phyloP scores from a whole-genome alignment of 2,329 filamentous ascomycete genomes.

The Neofusicoccum cordaticola region DNA sequence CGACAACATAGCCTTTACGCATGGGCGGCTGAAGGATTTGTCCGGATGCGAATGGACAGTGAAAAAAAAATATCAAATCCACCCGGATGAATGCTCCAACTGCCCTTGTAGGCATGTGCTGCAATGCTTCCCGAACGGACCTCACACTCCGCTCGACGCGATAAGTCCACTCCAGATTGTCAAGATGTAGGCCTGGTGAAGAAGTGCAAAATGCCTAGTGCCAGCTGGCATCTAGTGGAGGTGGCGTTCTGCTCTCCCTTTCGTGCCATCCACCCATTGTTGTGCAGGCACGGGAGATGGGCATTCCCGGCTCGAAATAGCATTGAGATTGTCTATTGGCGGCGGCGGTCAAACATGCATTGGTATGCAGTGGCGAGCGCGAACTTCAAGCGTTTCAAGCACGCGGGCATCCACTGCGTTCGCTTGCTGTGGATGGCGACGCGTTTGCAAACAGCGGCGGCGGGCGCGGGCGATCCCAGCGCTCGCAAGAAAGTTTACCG shows the following conservation, averaged over 20 bases:
- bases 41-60: too few relatives aligned
- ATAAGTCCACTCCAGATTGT: too few relatives aligned
- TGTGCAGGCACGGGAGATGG: neutral
- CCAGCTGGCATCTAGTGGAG: too few relatives aligned
- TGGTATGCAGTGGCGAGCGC: neutral
- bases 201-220: too few relatives aligned
- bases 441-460: neutral
- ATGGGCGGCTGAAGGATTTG: too few relatives aligned
- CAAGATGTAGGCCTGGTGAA: too few relatives aligned
- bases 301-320: neutral
- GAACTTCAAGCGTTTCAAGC: neutral
- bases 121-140: too few relatives aligned
- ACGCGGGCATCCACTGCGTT: neutral
- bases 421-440: neutral
- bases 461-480: neutral
- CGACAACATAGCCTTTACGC: too few relatives aligned
- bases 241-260: neutral
- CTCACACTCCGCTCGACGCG: too few relatives aligned
- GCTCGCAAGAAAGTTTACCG: neutral
- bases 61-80: too few relatives aligned
- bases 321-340: neutral
- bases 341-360: neutral
- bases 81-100: too few relatives aligned
- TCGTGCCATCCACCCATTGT: neutral
- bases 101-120: too few relatives aligned